A percentile compares a stretch with the other conserved stretches of the same genome.
phyloP scores from a whole-genome alignment of 345 rosid species.

The Arabidopsis thaliana region DNA sequence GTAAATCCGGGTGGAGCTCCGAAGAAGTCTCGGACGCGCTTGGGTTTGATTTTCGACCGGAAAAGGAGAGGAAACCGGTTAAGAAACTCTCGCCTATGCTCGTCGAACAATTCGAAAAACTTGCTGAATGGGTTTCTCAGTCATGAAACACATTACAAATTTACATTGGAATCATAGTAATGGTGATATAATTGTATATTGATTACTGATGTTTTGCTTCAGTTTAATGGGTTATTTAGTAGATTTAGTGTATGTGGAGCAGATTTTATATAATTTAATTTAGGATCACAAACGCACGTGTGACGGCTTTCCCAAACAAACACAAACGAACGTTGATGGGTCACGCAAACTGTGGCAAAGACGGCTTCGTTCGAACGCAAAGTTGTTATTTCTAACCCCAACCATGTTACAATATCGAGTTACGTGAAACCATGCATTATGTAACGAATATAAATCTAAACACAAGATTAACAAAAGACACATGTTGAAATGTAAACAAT shows the following conservation, averaged over 20 bases:
- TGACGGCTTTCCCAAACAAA: constrained; percentile 14
- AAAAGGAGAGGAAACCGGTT: constrained; percentile 62
- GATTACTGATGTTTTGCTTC: constrained; percentile 1
- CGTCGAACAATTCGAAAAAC: constrained; percentile 60
- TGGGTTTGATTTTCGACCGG: constrained; percentile 70
- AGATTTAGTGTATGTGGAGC: too few relatives aligned
- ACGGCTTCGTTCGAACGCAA: constrained; percentile 12
- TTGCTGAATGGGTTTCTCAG: constrained; percentile 72
- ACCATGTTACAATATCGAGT: background rate
- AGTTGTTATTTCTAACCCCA: background rate
- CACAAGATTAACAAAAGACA: background rate
- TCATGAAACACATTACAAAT: constrained; percentile 38
- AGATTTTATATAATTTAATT: too few relatives aligned
- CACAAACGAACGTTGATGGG: constrained; percentile 9
- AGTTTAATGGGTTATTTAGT: background rate
- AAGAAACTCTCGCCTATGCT: constrained; percentile 66
- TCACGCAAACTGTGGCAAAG: constrained; percentile 2
- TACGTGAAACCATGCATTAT: background rate
- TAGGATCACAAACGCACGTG: constrained; percentile 26
- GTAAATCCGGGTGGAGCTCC: constrained; percentile 88
- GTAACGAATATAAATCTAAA: background rate
- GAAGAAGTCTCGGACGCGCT: constrained; percentile 82
- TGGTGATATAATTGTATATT: background rate
- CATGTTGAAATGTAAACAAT: background rate
- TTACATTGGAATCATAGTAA: background rate